phyloP scores from a whole-genome alignment of 495 filamentous ascomycete species.

The Podospora bellae-mahoneyi region DNA sequence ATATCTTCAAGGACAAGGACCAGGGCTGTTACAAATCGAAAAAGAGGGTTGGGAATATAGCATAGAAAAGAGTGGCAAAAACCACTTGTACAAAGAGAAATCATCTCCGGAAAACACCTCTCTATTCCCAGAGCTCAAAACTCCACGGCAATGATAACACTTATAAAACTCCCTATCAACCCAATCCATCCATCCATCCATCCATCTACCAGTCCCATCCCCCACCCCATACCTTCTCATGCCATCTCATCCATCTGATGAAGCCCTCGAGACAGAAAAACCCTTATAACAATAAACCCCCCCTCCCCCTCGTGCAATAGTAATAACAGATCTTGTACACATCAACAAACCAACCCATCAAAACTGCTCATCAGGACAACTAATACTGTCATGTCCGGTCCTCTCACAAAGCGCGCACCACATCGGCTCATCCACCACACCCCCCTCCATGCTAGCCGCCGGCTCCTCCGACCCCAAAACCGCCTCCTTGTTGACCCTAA shows the following conservation, averaged over 20 bases:
- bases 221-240: not conserved
- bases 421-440: slow-evolving; percentile 74
- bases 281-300: not conserved
- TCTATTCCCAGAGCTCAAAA: not conserved
- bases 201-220: no score
- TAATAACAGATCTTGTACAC: not conserved
- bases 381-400: slow-evolving; percentile 92
- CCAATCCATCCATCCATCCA: not conserved
- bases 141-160: not conserved
- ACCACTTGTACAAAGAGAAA: not conserved
- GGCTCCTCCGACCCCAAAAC: slow-evolving; percentile 64
- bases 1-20: not conserved
- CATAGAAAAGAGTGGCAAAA: no score
- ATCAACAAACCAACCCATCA: slow-evolving; percentile 18
- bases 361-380: slow-evolving; percentile 88
- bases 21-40: not conserved
- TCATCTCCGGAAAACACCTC: not conserved
- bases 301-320: not conserved
- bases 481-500: not conserved
- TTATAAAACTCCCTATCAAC: not conserved
- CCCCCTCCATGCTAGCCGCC: slow-evolving; percentile 76
- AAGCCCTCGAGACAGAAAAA: not conserved
- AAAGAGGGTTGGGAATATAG: no score
- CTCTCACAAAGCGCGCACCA: slow-evolving; percentile 98
- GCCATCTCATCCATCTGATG: not conserved